Percentiles rank a stretch among this genome's conserved stretches.
phyloP scores from a whole-genome alignment of 179 eudicot genomes.

The Vitellaria paradoxa region DNA sequence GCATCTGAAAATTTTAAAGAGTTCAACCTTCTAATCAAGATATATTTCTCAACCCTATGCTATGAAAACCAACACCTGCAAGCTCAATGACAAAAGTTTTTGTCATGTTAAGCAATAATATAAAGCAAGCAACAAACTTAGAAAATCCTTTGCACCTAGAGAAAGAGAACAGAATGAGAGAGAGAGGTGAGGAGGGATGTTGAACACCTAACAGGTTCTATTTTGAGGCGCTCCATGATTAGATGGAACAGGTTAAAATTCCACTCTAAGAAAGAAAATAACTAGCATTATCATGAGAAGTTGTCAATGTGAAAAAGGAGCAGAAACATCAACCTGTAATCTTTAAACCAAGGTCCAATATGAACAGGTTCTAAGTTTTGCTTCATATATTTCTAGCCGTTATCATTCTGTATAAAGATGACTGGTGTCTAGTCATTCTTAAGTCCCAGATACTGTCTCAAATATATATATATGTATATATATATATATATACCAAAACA shows the following conservation, averaged over 20 bases:
- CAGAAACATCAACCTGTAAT: slow-evolving; percentile 40
- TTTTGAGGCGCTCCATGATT: neutral
- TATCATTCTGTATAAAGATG: slow-evolving; percentile 40
- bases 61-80: no score
- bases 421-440: slow-evolving; percentile 49
- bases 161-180: neutral
- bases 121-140: neutral
- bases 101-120: slow-evolving; percentile 3
- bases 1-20: no score
- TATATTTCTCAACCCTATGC: no score
- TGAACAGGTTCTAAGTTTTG: slow-evolving; percentile 48
- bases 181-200: no score
- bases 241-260: slow-evolving; percentile 1
- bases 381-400: slow-evolving; percentile 53
- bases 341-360: slow-evolving; percentile 55
- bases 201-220: no score
- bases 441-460: slow-evolving; percentile 54
- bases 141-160: neutral
- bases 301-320: neutral
- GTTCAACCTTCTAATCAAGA: no score
- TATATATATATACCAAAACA: neutral
- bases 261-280: neutral
- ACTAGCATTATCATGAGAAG: neutral
- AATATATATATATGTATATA: no score
- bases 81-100: neutral